Conservation (phyloP, 2,329 filamentous ascomycete genomes). For the Colletotrichum coccodes region DNA sequence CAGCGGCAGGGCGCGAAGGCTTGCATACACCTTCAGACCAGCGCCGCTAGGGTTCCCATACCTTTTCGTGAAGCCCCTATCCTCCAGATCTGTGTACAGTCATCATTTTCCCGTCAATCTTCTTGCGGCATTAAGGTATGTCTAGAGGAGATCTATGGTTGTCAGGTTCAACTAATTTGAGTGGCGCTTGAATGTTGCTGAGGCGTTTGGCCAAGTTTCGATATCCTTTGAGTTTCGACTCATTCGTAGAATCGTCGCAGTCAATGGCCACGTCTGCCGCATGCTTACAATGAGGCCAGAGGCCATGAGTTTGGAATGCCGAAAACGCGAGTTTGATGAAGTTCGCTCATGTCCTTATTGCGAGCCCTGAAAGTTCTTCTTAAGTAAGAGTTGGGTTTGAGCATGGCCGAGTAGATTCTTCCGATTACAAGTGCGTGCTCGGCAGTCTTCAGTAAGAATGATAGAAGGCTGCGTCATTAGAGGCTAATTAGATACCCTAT, state of each 20-base stretch:
- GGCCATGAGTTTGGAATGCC: constrained; percentile 50
- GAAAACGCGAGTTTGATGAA: constrained; percentile 45
- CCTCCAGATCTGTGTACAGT: background rate
- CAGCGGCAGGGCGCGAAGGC: constrained; percentile 54
- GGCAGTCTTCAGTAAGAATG: no score
- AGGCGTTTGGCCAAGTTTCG: constrained; percentile 49
- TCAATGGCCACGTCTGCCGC: constrained; percentile 60
- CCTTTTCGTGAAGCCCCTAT: constrained; percentile 31
- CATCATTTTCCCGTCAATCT: background rate
- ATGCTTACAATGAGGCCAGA: constrained; percentile 37
- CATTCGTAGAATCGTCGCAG: constrained; percentile 59
- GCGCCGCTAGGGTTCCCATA: constrained; percentile 51
- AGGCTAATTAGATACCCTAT: no score
- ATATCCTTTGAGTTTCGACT: constrained; percentile 54
- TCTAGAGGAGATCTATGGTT: constrained; percentile 62
- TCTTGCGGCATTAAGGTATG: background rate
- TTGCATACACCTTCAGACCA: constrained; percentile 55
- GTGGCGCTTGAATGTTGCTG: constrained; percentile 48
- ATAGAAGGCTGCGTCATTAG: no score
- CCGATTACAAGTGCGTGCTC: background rate
- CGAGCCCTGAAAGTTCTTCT: background rate
- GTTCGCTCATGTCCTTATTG: background rate
- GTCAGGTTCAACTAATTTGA: constrained; percentile 61
- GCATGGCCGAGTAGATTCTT: background rate
- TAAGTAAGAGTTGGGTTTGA: background rate